Base-by-base conservation (phyloP, 495 filamentous ascomycete genomes). In the Aspergillus nidulans region DNA sequence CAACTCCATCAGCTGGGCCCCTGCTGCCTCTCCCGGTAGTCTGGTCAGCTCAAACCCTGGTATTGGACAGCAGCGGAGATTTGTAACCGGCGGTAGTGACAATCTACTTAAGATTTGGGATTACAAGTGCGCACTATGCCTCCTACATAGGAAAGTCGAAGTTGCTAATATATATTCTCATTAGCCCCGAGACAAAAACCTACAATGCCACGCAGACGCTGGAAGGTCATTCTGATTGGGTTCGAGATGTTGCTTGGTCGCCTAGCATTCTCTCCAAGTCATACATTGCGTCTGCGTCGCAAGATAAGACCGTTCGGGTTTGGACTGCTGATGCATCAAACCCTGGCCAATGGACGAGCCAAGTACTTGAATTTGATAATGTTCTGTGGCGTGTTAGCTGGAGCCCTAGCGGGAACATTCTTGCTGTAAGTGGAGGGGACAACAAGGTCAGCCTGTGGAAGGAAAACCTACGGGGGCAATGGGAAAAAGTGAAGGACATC, bases 361-460 rank as follows among this genome's bases (percentile, higher is more conserved):
- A 92, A 69, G 81, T 85, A 21, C 78, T 97, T 55, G 81, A 85
- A 55, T 95, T 99, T 58, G 92, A 96, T 9, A 83, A 84, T 10
- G 89, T 91, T 46, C 77, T 96, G 57, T 99, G 95, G 95, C 83
- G 92, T 34, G 94, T 96, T 13, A 96, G 90, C 77, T 99, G 95
- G 95, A 95, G 90, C 63, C 79, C 97, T 60, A 96, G 90, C 73
- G 95, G 95, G 19, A 99, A 99, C 73, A 94, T 97, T 34, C 77
- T 99, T 60, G 95, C 95, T 13, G 91, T 95, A 51, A 88, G 84
- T 62, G 88, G 88, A 6, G 90, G 86, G n/a, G 92, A 99, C 76
- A 99, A 99, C 75, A 91, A 92, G 74, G 92, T 97, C 28, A 92
- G 84, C 52, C 64, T 81, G 60, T 81, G 77, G 77, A 81, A 81